Conservation (phyloP, 345 rosid species). For the Hevea brasiliensis region DNA sequence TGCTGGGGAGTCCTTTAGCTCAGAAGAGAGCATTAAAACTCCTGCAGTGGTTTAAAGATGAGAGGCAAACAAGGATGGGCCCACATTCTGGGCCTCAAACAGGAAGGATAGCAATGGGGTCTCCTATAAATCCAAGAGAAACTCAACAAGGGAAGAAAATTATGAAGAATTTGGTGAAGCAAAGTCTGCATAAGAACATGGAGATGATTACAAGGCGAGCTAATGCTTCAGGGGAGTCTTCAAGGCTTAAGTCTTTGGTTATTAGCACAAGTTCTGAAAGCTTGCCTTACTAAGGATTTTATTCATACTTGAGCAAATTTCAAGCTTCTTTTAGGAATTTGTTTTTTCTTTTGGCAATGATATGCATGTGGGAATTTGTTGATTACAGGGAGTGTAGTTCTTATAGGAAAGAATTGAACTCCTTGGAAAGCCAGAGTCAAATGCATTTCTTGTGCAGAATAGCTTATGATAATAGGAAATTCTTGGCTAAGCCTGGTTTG, state of each 20-base stretch:
- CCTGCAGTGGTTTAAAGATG: constrained; percentile 92
- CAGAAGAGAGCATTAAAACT: constrained; percentile 84
- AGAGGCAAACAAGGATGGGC: constrained; percentile 70
- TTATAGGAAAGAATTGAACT: constrained; percentile 5
- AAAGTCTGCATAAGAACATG: constrained; percentile 83
- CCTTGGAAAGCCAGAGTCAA: constrained; percentile 8
- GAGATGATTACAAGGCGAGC: constrained; percentile 82
- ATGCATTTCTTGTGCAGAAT: constrained; percentile 30
- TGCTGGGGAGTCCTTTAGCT: constrained; percentile 70
- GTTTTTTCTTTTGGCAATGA: constrained; percentile 13
- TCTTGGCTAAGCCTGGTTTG: no score
- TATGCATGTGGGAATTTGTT: constrained; percentile 5
- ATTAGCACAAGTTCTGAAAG: constrained; percentile 88
- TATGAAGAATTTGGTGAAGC: constrained; percentile 83
- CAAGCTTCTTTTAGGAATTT: neutral
- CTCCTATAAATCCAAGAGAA: constrained; percentile 50
- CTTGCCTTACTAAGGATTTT: constrained; percentile 59
- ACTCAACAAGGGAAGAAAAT: constrained; percentile 64
- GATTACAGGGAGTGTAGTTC: neutral
- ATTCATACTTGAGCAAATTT: neutral
- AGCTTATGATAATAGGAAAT: constrained; percentile 18
- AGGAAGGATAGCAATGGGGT: constrained; percentile 50
- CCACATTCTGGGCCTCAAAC: constrained; percentile 95
- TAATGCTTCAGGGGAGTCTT: constrained; percentile 31
- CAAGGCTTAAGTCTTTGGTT: constrained; percentile 59